Conservation (phyloP, 2,329 filamentous ascomycete species). For the Huntiella abstrusa region DNA sequence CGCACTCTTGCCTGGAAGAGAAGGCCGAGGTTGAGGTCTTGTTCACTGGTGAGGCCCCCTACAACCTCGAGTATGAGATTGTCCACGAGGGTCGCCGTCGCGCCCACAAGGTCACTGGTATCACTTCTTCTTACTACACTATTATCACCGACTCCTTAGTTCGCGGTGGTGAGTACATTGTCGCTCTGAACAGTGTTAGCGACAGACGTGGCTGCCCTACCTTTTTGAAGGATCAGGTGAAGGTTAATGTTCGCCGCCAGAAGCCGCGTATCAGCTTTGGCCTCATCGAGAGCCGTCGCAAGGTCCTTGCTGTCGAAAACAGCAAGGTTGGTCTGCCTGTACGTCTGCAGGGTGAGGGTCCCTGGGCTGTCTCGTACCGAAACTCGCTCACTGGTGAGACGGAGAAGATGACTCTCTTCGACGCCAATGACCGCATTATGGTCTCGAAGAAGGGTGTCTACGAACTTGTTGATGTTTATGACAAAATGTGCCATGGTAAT, state of each 20-base stretch:
- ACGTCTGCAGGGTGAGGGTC: constrained; percentile 65
- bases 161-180: constrained; percentile 75
- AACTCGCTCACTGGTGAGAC: constrained; percentile 28
- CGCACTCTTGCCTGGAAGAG: constrained; percentile 68
- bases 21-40: constrained; percentile 54
- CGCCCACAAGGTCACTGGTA: constrained; percentile 43
- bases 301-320: constrained; percentile 57
- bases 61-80: constrained; percentile 79
- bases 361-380: constrained; percentile 64
- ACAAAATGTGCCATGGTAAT: constrained; percentile 64
- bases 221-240: constrained; percentile 65
- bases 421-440: constrained; percentile 47
- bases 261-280: constrained; percentile 76
- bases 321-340: constrained; percentile 58
- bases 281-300: constrained; percentile 60
- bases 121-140: constrained; percentile 42
- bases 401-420: constrained; percentile 29
- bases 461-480: constrained; percentile 57
- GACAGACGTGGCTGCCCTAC: constrained; percentile 77
- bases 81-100: constrained; percentile 74
- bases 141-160: constrained; percentile 58
- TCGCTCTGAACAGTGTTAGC: constrained; percentile 70
- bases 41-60: constrained; percentile 69
- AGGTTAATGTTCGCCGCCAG: constrained; percentile 73
- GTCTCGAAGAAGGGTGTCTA: constrained; percentile 56